Percentiles rank a stretch among this genome's conserved stretches.
Conservation (phyloP, 2,329 filamentous ascomycete species). For the Hypoxylon sp. region DNA sequence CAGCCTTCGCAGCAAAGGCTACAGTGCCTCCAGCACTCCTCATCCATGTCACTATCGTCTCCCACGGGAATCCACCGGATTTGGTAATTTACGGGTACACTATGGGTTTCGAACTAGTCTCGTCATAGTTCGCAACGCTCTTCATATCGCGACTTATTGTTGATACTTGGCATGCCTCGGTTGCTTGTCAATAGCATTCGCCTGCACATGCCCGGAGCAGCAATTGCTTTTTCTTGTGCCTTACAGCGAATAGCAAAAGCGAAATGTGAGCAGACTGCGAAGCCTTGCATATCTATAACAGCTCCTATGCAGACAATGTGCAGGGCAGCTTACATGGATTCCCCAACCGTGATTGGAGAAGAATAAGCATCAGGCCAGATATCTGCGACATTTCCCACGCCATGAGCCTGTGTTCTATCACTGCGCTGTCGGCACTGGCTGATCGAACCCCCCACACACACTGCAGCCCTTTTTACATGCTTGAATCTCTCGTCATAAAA, state of each 20-base stretch:
- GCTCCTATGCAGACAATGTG: conserved; percentile 33
- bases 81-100: conserved; percentile 8
- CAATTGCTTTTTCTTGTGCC: conserved; percentile 38
- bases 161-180: conserved; percentile 24
- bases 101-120: conserved; percentile 26
- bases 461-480: conserved; percentile 36
- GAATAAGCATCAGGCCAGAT: conserved; percentile 30
- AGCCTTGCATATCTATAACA: conserved; percentile 42
- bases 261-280: conserved; percentile 40
- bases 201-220: conserved; percentile 48
- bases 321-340: conserved; percentile 35
- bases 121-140: conserved; percentile 16
- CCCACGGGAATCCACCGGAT: conserved; percentile 12
- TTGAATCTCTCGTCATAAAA: conserved; percentile 28
- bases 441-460: conserved; percentile 37
- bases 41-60: conserved; percentile 14
- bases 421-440: conserved; percentile 35
- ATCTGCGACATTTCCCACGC: conserved; percentile 37
- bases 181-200: conserved; percentile 32
- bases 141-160: conserved; percentile 21
- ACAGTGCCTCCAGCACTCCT: conserved; percentile 20
- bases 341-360: conserved; percentile 32
- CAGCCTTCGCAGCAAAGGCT: conserved; percentile 24
- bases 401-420: conserved; percentile 23
- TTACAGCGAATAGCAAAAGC: conserved; percentile 30